phyloP scores from a whole-genome alignment of 768 basidiomycete species.

The Rhodocollybia butyracea region DNA sequence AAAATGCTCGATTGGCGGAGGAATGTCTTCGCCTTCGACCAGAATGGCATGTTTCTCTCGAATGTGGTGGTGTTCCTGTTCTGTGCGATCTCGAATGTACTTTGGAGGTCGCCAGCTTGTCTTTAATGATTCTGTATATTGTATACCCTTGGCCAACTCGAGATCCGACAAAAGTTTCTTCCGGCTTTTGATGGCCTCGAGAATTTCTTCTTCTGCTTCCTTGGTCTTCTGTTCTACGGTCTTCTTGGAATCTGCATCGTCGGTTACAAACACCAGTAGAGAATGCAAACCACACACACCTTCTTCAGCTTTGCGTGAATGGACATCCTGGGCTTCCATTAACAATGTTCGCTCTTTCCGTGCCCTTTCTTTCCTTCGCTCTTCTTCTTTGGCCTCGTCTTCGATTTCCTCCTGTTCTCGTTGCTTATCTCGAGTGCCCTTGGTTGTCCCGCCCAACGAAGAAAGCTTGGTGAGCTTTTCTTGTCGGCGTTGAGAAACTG shows the following conservation, averaged over 20 bases:
- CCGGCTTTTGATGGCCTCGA: conserved; percentile 88
- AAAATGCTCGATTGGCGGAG: conserved; percentile 91
- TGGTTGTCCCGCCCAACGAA: conserved; percentile 50
- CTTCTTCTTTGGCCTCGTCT: conserved; percentile 79
- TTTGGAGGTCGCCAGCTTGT: conserved; percentile 88
- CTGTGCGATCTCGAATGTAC: conserved; percentile 70
- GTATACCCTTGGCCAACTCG: conserved; percentile 90
- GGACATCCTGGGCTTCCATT: conserved; percentile 94
- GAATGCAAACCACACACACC: conserved; percentile 39
- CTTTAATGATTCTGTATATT: conserved; percentile 82
- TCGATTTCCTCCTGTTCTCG: conserved; percentile 58
- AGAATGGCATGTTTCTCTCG: conserved; percentile 93
- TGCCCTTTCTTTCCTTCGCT: conserved; percentile 66
- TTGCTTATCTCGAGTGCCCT: conserved; percentile 21
- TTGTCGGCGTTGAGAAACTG: conserved; percentile 81
- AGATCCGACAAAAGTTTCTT: conserved; percentile 89
- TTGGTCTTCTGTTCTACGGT: conserved; percentile 80
- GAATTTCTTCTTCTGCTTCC: conserved; percentile 87
- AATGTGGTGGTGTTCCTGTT: conserved; percentile 67
- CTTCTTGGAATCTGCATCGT: conserved; percentile 71
- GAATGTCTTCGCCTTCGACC: conserved; percentile 90
- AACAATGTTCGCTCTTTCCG: conserved; percentile 86
- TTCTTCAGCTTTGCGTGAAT: conserved; percentile 75
- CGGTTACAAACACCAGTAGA: neutral
- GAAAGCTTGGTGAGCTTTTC: conserved; percentile 76